These are phyloP conservation scores for Volvox reticuliferus DNA, from an alignment of 139 green algal species.

Conservation along the genomic window DNA sequence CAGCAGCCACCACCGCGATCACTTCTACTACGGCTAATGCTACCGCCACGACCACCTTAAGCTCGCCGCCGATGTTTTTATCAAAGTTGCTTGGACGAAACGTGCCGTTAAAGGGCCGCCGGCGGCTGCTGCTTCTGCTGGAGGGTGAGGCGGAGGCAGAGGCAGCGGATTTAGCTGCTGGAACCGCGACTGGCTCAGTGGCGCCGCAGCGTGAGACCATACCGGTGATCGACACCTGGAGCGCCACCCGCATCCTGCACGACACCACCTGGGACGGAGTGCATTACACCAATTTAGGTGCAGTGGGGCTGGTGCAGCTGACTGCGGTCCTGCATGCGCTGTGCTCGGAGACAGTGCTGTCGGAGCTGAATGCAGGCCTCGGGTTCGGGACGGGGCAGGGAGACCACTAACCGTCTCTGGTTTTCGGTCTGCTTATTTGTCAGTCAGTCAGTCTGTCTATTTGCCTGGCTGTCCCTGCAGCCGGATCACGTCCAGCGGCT, in stretches of 20 bases:
- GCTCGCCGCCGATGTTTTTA: background rate
- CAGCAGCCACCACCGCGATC: no score
- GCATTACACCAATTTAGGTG: slow-evolving; percentile 21
- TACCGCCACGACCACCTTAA: no score
- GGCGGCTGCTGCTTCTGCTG: background rate
- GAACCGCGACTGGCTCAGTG: background rate
- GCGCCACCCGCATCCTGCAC: background rate
- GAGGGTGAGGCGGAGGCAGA: background rate
- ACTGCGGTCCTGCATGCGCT: slow-evolving; percentile 22
- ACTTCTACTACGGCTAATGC: no score
- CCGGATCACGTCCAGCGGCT: no score
- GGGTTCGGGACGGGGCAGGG: no score
- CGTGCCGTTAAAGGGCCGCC: background rate
- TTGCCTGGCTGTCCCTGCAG: no score
- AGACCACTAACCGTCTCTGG: no score
- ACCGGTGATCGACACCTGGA: slow-evolving; percentile 27
- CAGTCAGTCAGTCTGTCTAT: no score
- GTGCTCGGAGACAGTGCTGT: background rate
- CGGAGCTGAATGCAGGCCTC: no score
- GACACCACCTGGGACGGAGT: slow-evolving; percentile 39
- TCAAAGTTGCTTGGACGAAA: background rate
- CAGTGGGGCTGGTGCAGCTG: slow-evolving; percentile 24
- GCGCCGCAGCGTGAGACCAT: background rate
- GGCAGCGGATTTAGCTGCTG: background rate
- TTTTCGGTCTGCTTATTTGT: no score